Evolutionary conservation across 2,329 filamentous ascomycete species (phyloP).

Genomic region (Pseudogymnoascus sp.): DNA sequence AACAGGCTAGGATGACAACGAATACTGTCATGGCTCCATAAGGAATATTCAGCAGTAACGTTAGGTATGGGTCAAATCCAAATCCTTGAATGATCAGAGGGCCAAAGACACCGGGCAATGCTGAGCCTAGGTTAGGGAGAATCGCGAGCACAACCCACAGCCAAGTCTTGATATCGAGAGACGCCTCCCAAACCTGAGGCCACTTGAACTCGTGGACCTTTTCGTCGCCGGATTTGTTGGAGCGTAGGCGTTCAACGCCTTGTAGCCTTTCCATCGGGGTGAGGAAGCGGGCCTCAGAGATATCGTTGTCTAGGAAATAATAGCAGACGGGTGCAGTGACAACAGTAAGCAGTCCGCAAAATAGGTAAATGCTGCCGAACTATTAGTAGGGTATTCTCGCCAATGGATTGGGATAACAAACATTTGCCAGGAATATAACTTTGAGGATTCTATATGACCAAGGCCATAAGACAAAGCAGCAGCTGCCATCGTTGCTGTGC

Average conservation of each 20-base stretch:
- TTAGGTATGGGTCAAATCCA: slow-evolving; percentile 31
- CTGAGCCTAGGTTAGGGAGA: slow-evolving; percentile 18
- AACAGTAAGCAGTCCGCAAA: slow-evolving; percentile 44
- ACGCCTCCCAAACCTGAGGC: slow-evolving; percentile 34
- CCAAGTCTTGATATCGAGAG: slow-evolving; percentile 30
- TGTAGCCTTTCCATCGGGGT: slow-evolving; percentile 42
- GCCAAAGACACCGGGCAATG: slow-evolving; percentile 24
- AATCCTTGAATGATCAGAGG: slow-evolving; percentile 35
- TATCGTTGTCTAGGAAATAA: not conserved
- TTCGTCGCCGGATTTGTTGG: slow-evolving; percentile 46
- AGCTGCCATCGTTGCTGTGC: slow-evolving; percentile 43
- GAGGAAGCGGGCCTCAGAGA: slow-evolving; percentile 35
- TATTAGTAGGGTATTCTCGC: not conserved
- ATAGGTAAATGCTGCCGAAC: slow-evolving; percentile 42
- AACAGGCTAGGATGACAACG: slow-evolving; percentile 50
- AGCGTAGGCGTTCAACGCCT: slow-evolving; percentile 44
- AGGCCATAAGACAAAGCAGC: slow-evolving; percentile 40
- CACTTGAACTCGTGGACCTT: slow-evolving; percentile 47
- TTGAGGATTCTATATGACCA: slow-evolving; percentile 44
- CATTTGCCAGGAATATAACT: slow-evolving; percentile 28
- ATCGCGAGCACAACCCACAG: slow-evolving; percentile 24
- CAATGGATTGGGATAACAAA: slow-evolving; percentile 32
- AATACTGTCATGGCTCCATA: slow-evolving; percentile 46
- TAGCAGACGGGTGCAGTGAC: slow-evolving; percentile 28
- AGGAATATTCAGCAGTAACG: slow-evolving; percentile 35